phyloP scores from a whole-genome alignment of 352 stramenopile genomes.

The Globisporangium abappressorium region DNA sequence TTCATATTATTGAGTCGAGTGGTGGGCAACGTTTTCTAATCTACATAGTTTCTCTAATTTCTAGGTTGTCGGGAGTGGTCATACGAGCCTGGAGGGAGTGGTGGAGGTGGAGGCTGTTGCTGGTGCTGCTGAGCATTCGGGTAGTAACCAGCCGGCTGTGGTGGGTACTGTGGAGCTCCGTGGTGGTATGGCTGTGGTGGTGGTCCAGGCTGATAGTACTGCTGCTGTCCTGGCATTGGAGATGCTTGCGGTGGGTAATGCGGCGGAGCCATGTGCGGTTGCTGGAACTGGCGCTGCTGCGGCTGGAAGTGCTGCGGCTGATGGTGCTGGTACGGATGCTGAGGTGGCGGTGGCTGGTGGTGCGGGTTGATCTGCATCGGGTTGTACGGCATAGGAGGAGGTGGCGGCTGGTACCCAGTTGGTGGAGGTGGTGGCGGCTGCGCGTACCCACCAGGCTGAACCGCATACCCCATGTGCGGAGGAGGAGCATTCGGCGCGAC shows the following conservation, averaged over 20 bases:
- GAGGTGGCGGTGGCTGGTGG: constrained; percentile 22
- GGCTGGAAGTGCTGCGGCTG: constrained; percentile 18
- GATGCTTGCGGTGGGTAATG: constrained; percentile 14
- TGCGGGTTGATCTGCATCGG: constrained; percentile 25
- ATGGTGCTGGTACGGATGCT: constrained; percentile 22
- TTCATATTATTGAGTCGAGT: background rate
- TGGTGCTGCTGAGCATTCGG: constrained; percentile 16
- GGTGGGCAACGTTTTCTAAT: constrained; percentile 9
- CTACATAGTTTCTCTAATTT: constrained; percentile 17
- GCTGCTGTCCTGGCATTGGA: constrained; percentile 15
- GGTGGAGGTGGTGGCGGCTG: constrained; percentile 25
- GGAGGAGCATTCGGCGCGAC: constrained; percentile 15
- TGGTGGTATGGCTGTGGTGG: constrained; percentile 18
- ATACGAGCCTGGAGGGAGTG: constrained; percentile 35
- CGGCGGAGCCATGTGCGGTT: constrained; percentile 13
- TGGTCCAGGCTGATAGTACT: constrained; percentile 14
- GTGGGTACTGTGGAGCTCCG: constrained; percentile 22
- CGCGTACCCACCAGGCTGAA: constrained; percentile 31
- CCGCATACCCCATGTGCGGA: constrained; percentile 25
- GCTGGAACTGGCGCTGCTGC: constrained; percentile 19
- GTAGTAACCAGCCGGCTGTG: constrained; percentile 7
- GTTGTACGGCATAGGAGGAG: constrained; percentile 24
- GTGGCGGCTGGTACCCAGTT: constrained; percentile 24
- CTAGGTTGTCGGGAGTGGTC: constrained; percentile 23
- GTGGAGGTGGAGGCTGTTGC: constrained; percentile 25